Conservation (phyloP, 495 filamentous ascomycete species). For the Penicillium lagena region DNA sequence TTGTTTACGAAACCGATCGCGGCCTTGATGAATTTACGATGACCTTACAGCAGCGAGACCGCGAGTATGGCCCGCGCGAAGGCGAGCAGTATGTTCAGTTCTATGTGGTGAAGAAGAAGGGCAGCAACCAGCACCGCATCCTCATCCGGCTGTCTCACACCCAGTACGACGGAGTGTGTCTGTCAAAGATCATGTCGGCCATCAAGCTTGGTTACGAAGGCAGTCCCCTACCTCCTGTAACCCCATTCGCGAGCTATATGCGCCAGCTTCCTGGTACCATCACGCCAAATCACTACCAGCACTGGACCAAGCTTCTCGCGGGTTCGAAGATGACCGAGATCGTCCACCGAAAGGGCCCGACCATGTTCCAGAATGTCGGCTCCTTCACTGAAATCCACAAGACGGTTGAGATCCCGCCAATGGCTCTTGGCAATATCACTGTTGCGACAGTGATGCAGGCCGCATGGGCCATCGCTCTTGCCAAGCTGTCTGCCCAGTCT, state of each 20-base stretch:
- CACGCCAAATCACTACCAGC: conserved; percentile 48
- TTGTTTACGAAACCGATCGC: conserved; percentile 49
- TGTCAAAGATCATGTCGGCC: conserved; percentile 54
- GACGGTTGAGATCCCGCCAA: conserved; percentile 32
- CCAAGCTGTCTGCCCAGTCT: conserved; percentile 39
- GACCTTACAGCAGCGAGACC: conserved; percentile 40
- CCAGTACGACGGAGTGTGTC: conserved; percentile 67
- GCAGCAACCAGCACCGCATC: conserved; percentile 47
- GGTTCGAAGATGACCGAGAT: conserved; percentile 42
- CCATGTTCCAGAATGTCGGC: conserved; percentile 31
- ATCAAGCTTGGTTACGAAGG: conserved; percentile 48
- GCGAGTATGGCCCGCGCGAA: conserved; percentile 46
- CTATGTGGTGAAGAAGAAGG: conserved; percentile 47
- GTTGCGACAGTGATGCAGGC: conserved; percentile 51
- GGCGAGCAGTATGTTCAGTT: conserved; percentile 60
- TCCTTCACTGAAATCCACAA: conserved; percentile 32
- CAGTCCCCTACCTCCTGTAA: conserved; percentile 31
- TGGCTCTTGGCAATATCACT: conserved; percentile 42
- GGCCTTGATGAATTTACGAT: conserved; percentile 43
- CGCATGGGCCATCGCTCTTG: conserved; percentile 49
- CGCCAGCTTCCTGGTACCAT: conserved; percentile 39
- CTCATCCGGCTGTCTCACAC: conserved; percentile 65
- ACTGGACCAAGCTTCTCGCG: conserved; percentile 37
- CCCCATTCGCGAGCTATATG: conserved; percentile 56
- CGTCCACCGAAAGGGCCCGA: conserved; percentile 28